phyloP scores from a whole-genome alignment of 2,329 filamentous ascomycete genomes.

The Eutypella sp. region DNA sequence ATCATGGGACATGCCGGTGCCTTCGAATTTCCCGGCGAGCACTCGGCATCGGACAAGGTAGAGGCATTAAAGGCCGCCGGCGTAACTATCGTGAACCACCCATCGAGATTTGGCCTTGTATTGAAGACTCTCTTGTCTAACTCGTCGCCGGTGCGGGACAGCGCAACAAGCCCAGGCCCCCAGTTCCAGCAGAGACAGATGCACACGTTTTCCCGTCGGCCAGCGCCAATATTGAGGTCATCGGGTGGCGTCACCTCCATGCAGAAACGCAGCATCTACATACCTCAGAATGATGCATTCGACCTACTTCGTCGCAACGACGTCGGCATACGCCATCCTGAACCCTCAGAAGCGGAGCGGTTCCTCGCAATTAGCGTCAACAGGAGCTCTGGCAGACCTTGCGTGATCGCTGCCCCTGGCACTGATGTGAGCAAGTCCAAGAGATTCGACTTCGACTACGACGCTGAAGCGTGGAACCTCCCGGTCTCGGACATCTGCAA shows the following conservation, averaged over 20 bases:
- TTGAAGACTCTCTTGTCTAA: constrained; percentile 57
- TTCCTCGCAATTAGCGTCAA: constrained; percentile 63
- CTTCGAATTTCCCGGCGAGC: constrained; percentile 62
- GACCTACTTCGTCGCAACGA: constrained; percentile 49
- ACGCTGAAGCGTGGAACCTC: constrained; percentile 37
- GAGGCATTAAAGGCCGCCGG: constrained; percentile 61
- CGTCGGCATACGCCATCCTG: constrained; percentile 36
- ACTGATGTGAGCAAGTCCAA: constrained; percentile 37
- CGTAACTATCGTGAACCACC: constrained; percentile 68
- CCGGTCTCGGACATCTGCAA: constrained; percentile 36
- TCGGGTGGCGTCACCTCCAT: not conserved
- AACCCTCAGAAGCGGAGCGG: constrained; percentile 33
- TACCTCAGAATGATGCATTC: constrained; percentile 49
- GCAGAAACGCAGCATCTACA: constrained; percentile 49
- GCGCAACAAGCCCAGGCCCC: constrained; percentile 8
- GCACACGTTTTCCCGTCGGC: constrained; percentile 40
- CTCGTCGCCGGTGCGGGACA: constrained; percentile 9
- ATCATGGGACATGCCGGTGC: constrained; percentile 80
- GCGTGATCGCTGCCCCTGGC: constrained; percentile 56
- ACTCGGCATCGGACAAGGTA: constrained; percentile 60
- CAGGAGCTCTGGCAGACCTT: constrained; percentile 56
- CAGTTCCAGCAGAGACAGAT: constrained; percentile 44
- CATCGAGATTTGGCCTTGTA: constrained; percentile 65
- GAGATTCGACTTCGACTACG: constrained; percentile 60
- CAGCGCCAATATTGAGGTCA: constrained; percentile 8